Evolutionary conservation across 2,329 filamentous ascomycete species (phyloP).

Genomic region (Diaporthe ampelina): DNA sequence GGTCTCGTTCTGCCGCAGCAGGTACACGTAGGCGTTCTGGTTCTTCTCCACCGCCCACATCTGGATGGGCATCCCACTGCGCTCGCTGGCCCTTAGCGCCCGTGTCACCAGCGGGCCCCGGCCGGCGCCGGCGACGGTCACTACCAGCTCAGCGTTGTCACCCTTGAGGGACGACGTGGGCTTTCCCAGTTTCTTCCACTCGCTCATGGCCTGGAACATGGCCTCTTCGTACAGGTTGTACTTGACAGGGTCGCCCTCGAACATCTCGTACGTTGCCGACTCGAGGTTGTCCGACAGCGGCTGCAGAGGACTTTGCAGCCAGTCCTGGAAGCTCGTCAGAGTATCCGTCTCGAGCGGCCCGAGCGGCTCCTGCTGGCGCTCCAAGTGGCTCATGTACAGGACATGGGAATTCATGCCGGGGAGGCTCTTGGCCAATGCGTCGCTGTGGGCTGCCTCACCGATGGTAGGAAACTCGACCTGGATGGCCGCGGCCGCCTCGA

Average conservation of each 20-base stretch:
- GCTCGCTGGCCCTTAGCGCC: constrained; percentile 83
- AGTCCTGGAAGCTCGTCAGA: constrained; percentile 83
- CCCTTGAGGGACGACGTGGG: constrained; percentile 75
- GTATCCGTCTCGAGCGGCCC: constrained; percentile 64
- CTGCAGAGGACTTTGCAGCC: constrained; percentile 93
- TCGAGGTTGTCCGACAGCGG: constrained; percentile 96
- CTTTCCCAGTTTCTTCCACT: constrained; percentile 81
- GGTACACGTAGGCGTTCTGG: constrained; percentile 94
- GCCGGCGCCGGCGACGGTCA: constrained; percentile 94
- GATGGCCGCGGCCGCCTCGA: constrained; percentile 54
- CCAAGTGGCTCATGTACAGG: constrained; percentile 86
- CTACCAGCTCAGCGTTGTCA: constrained; percentile 67
- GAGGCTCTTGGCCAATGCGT: constrained; percentile 59
- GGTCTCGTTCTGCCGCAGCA: constrained; percentile 86
- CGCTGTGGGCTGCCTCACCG: constrained; percentile 70
- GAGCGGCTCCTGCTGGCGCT: constrained; percentile 81
- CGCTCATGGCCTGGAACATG: constrained; percentile 82
- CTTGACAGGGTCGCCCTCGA: constrained; percentile 98
- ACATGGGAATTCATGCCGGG: constrained; percentile 67
- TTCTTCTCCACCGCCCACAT: constrained; percentile 98
- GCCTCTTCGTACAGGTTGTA: constrained; percentile 96
- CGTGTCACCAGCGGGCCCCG: constrained; percentile 92
- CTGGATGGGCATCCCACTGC: constrained; percentile 82
- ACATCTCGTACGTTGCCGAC: constrained; percentile 97
- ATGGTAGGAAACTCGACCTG: constrained; percentile 76